Percentiles rank a stretch among this genome's conserved stretches.
phyloP scores from a whole-genome alignment of 2,329 filamentous ascomycete genomes.

The Ophiostoma piceae region DNA sequence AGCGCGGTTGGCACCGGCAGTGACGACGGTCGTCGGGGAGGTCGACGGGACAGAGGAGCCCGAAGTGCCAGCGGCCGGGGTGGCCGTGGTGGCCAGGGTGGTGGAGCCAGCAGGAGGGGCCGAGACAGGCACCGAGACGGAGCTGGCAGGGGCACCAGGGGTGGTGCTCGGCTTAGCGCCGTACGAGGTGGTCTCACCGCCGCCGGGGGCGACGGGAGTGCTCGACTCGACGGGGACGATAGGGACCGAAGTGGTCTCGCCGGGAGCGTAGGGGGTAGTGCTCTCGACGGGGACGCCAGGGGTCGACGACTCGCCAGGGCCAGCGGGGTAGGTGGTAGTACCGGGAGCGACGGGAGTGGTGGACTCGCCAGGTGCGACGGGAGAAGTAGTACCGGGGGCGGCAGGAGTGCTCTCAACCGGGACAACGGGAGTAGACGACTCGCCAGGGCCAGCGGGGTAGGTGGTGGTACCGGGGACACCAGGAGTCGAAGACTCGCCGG shows the following conservation, averaged over 20 bases:
- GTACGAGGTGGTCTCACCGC: neutral
- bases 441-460: neutral
- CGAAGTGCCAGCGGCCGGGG: neutral
- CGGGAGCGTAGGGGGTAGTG: neutral
- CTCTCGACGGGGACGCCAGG: neutral
- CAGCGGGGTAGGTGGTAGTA: neutral
- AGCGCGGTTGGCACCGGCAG: constrained; percentile 48
- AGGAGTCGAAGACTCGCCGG: neutral
- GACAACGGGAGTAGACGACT: neutral
- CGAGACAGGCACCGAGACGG: constrained; percentile 4
- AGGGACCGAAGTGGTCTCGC: neutral
- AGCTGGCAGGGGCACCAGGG: neutral
- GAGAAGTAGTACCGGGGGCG: neutral
- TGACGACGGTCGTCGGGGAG: constrained; percentile 35
- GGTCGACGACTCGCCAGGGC: neutral
- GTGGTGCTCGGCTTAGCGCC: neutral
- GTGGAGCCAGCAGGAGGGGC: neutral
- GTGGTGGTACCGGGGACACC: neutral
- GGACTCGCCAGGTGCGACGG: neutral
- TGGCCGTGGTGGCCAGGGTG: neutral
- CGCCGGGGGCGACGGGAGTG: neutral
- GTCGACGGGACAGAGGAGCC: neutral
- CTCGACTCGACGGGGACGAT: neutral
- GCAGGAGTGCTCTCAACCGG: neutral
- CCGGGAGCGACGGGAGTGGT: neutral